Percentiles rank a stretch among this genome's conserved stretches.
These are phyloP conservation scores for Phytophthora hybrid DNA, from an alignment of 352 stramenopile species.

Conservation along the genomic window DNA sequence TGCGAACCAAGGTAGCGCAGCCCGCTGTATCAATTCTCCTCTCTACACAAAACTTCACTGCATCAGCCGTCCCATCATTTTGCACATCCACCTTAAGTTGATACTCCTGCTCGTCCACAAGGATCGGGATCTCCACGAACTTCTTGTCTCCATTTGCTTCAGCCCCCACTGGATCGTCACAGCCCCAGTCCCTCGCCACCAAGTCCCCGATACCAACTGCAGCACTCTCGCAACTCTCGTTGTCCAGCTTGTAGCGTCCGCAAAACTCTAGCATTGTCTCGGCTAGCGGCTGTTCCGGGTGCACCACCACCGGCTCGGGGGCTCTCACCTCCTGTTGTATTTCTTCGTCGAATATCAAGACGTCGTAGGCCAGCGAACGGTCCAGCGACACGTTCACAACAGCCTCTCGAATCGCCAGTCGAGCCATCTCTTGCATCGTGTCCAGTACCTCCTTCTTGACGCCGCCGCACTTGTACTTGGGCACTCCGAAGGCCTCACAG, in stretches of 20 bases:
- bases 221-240: conserved; percentile 20
- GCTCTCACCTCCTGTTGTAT: conserved; percentile 27
- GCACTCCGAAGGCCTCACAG: conserved; percentile 38
- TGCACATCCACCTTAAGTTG: conserved; percentile 21
- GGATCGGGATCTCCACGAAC: conserved; percentile 30
- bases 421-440: conserved; percentile 57
- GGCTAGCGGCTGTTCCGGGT: conserved; percentile 46
- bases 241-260: conserved; percentile 24
- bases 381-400: conserved; percentile 73
- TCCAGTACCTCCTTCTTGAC: conserved; percentile 45
- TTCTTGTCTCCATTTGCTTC: conserved; percentile 4
- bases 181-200: conserved; percentile 60
- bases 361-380: conserved; percentile 52
- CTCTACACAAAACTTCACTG: conserved; percentile 47
- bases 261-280: conserved; percentile 49
- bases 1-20: conserved; percentile 48
- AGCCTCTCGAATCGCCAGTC: conserved; percentile 47
- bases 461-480: conserved; percentile 43
- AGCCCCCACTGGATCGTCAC: conserved; percentile 25
- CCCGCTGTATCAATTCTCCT: conserved; percentile 27
- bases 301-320: conserved; percentile 37
- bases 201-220: conserved; percentile 38
- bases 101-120: conserved; percentile 28
- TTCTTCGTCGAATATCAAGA: conserved; percentile 30
- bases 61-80: conserved; percentile 49